phyloP scores from a whole-genome alignment of 768 basidiomycete genomes.

The Phlegmacium glaucopus region DNA sequence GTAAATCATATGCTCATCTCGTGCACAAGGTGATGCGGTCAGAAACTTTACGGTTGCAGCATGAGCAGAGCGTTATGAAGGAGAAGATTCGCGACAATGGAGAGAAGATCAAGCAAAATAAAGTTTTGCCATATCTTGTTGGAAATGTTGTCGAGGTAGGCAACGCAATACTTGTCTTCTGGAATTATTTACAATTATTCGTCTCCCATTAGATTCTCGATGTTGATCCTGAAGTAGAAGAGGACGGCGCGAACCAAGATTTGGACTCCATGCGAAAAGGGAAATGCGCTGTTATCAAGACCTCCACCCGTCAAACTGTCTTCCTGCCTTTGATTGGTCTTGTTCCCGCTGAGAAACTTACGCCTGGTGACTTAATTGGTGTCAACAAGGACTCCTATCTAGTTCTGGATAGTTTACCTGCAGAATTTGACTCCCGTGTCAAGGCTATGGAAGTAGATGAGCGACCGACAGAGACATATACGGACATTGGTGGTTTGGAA shows the following conservation, averaged over 20 bases:
- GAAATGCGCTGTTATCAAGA: conserved; percentile 99
- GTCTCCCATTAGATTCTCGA: conserved; percentile 70
- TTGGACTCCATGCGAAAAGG: conserved; percentile 95
- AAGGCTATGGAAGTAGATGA: conserved; percentile 99
- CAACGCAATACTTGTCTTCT: conserved; percentile 1
- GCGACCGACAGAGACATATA: conserved; percentile 94
- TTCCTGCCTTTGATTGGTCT: conserved; percentile 98
- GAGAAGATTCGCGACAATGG: conserved; percentile 98
- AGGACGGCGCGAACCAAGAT: conserved; percentile 95
- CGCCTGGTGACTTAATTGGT: conserved; percentile 92
- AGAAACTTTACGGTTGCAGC: conserved; percentile 85
- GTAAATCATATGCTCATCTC: neutral
- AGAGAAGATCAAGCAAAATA: conserved; percentile 99
- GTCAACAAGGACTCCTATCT: conserved; percentile 99
- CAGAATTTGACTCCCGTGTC: conserved; percentile 96
- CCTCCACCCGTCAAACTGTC: conserved; percentile 96
- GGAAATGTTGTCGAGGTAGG: conserved; percentile 95
- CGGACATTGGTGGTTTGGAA: conserved; percentile 96
- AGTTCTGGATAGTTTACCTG: conserved; percentile 91
- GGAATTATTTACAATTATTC: neutral
- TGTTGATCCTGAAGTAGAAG: conserved; percentile 89
- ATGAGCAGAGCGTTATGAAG: conserved; percentile 95
- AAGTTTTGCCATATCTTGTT: conserved; percentile 96
- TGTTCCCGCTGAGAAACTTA: conserved; percentile 87
- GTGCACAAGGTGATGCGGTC: conserved; percentile 88